These are phyloP conservation scores for Rachicladosporium sp. DNA, from an alignment of 2,329 filamentous ascomycete species.

Conservation along the genomic window DNA sequence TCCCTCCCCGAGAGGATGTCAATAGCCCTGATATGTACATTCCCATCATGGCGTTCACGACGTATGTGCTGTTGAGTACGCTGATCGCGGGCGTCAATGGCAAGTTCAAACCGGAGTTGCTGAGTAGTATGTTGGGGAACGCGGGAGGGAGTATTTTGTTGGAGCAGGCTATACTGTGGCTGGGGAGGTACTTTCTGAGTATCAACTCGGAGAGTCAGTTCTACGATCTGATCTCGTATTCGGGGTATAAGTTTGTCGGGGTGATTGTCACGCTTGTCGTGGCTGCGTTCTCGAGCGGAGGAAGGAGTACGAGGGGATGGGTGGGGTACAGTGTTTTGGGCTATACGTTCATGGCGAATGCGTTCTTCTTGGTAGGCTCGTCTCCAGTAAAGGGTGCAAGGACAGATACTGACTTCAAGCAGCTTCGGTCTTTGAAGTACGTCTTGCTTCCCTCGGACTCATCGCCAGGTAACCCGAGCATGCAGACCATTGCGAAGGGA, in stretches of 20 bases:
- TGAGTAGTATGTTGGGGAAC: slow-evolving; percentile 78
- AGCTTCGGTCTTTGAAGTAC: slow-evolving; percentile 92
- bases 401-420: slow-evolving; percentile 4
- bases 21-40: slow-evolving; percentile 99
- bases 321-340: slow-evolving; percentile 77
- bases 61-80: slow-evolving; percentile 89
- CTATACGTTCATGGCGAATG: slow-evolving; percentile 89
- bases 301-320: slow-evolving; percentile 76
- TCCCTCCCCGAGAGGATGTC: slow-evolving; percentile 86
- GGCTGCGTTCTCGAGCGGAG: slow-evolving; percentile 64
- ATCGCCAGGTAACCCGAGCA: slow-evolving; percentile 50
- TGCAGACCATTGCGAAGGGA: slow-evolving; percentile 63
- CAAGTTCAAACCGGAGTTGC: slow-evolving; percentile 83
- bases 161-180: slow-evolving; percentile 80
- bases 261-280: slow-evolving; percentile 80
- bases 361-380: slow-evolving; percentile 75
- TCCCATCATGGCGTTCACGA: slow-evolving; percentile 92
- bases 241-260: slow-evolving; percentile 96
- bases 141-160: slow-evolving; percentile 72
- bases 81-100: slow-evolving; percentile 80
- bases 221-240: slow-evolving; percentile 88
- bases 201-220: slow-evolving; percentile 92
- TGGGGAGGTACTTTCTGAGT: slow-evolving; percentile 84
- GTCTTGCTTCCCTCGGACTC: slow-evolving; percentile 79
- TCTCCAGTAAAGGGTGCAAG: too few relatives aligned